phyloP scores from a whole-genome alignment of 2,329 filamentous ascomycete species.

The Verticillium klebahnii region DNA sequence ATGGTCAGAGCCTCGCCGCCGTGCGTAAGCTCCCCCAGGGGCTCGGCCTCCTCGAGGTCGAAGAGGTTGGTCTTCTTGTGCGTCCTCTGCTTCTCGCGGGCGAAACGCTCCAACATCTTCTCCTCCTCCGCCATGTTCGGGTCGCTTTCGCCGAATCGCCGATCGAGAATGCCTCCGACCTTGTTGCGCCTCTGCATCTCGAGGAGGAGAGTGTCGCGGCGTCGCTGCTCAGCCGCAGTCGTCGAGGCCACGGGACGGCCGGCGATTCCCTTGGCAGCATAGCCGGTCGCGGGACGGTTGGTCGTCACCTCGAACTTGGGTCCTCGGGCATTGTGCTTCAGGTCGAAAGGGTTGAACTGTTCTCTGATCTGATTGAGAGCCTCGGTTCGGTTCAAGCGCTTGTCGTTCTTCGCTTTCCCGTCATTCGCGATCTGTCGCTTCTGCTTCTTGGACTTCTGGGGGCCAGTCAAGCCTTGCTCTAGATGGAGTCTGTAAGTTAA shows the following conservation, averaged over 20 bases:
- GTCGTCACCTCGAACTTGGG: constrained; percentile 84
- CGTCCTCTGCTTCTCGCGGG: constrained; percentile 75
- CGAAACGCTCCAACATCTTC: constrained; percentile 85
- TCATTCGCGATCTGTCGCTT: constrained; percentile 59
- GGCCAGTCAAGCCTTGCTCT: constrained; percentile 84
- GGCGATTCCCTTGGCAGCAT: constrained; percentile 54
- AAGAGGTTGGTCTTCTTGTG: constrained; percentile 79
- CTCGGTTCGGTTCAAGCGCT: constrained; percentile 64
- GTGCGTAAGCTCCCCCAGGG: constrained; percentile 71
- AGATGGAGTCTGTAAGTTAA: background rate
- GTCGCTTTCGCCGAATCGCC: constrained; percentile 93
- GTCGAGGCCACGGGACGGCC: constrained; percentile 81
- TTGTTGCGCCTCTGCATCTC: constrained; percentile 89
- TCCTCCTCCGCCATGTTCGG: constrained; percentile 91
- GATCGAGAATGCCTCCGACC: constrained; percentile 86
- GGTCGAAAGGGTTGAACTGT: constrained; percentile 96
- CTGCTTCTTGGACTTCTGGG: constrained; percentile 93
- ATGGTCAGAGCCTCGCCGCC: constrained; percentile 71
- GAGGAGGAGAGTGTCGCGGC: constrained; percentile 76
- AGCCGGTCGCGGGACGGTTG: constrained; percentile 48
- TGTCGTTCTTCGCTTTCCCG: constrained; percentile 60
- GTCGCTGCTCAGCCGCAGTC: constrained; percentile 72
- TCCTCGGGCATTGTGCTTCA: constrained; percentile 72
- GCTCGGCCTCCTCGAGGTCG: constrained; percentile 78
- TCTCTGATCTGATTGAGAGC: constrained; percentile 85